phyloP scores from a whole-genome alignment of 2,329 filamentous ascomycete genomes.

The Orbilia quercus region DNA sequence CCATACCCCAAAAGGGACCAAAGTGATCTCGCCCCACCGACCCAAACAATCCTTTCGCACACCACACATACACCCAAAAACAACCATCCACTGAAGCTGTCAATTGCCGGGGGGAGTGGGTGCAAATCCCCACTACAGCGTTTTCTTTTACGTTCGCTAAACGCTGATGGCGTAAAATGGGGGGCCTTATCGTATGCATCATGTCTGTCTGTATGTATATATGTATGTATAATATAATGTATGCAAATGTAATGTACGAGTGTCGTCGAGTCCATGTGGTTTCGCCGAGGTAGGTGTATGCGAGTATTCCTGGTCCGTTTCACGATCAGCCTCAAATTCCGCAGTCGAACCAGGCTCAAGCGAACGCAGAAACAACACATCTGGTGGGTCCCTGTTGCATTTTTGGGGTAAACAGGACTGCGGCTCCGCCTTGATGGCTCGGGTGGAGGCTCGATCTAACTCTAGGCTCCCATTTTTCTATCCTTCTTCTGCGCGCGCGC shows the following conservation, averaged over 20 bases:
- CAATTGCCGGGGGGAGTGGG: background rate
- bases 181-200: slow-evolving; percentile 29
- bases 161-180: slow-evolving; percentile 2
- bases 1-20: background rate
- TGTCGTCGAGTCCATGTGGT: background rate
- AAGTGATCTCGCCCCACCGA: too few relatives aligned
- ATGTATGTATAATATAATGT: background rate
- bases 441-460: slow-evolving; percentile 21
- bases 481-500: too few relatives aligned
- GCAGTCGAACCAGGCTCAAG: background rate
- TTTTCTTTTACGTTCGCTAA: too few relatives aligned
- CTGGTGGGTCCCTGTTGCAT: slow-evolving; percentile 48
- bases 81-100: background rate
- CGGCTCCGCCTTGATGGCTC: slow-evolving; percentile 29
- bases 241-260: too few relatives aligned
- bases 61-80: too few relatives aligned
- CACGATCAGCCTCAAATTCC: slow-evolving; percentile 16
- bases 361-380: slow-evolving; percentile 31
- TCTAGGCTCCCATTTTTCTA: background rate
- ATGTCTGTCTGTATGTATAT: background rate
- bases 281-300: slow-evolving; percentile 8
- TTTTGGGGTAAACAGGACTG: slow-evolving; percentile 37
- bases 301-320: slow-evolving; percentile 7
- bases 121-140: too few relatives aligned
- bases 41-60: too few relatives aligned